These are phyloP conservation scores for Bruguiera parviflora DNA, from an alignment of 345 rosid species.

Conservation along the genomic window DNA sequence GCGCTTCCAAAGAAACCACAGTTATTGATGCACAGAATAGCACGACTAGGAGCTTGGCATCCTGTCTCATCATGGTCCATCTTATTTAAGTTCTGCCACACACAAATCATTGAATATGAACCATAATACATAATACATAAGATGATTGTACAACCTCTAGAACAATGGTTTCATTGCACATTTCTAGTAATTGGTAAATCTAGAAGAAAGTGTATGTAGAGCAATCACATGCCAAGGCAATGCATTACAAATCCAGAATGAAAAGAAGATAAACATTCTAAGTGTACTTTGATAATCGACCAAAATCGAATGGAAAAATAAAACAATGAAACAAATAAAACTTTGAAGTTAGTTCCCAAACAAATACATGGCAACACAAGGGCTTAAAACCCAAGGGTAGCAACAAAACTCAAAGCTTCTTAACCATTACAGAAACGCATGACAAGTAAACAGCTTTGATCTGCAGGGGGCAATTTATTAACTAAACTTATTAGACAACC, in stretches of 20 bases:
- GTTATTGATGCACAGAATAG: slow-evolving; percentile 70
- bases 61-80: slow-evolving; percentile 95
- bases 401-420: too few relatives aligned
- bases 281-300: not conserved
- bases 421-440: too few relatives aligned
- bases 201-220: not conserved
- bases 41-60: slow-evolving; percentile 84
- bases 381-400: not conserved
- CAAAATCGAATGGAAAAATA: too few relatives aligned
- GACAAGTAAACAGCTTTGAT: too few relatives aligned
- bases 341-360: not conserved
- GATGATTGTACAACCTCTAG: not conserved
- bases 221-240: not conserved
- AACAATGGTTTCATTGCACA: not conserved
- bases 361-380: not conserved
- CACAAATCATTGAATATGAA: not conserved
- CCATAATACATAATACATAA: not conserved
- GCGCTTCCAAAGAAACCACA: slow-evolving; percentile 94
- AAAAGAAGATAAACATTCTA: not conserved
- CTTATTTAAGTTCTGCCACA: slow-evolving; percentile 40
- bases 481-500: too few relatives aligned
- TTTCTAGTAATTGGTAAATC: not conserved
- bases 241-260: not conserved
- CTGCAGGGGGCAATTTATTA: too few relatives aligned
- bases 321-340: too few relatives aligned